Base-by-base conservation (phyloP, 2,329 filamentous ascomycete genomes). In the Acephala macrosclerotiorum region DNA sequence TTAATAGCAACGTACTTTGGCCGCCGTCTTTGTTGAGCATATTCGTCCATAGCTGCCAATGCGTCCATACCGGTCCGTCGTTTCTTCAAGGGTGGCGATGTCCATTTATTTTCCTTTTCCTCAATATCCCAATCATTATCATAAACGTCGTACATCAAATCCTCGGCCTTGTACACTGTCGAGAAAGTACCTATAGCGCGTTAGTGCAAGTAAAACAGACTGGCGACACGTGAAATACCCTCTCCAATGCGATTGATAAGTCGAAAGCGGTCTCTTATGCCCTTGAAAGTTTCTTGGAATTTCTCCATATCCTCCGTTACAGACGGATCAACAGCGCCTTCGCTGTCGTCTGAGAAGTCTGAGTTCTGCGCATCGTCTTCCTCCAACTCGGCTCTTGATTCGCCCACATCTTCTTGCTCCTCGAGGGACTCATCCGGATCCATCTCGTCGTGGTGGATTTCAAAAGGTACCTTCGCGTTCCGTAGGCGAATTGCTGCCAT, bases 91-190 rank as follows among this genome's bases (percentile, higher is more conserved):
- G 89, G 87, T n/a, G 89, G 91, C n/a, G 88, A 86, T 22, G 84
- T 83, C 87, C 89, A 94, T 73, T 88, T 86, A 63, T 88, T 85
- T 49, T 89, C 88, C 70, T 85, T 78, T 69, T 86, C 84, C 65
- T 89, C 89, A 45, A 91, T 78, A 75, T 98, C 94, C 94, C 95
- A 98, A 70, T 90, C 87, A 76, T 97, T 97, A 69, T 91, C 83
- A 79, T 93, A 96, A 66, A 86, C 83, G 70, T 96, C 87, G 77
- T 97, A 97, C 63, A 91, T 84, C 29, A 98, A 81, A 77, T 99
- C 96, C 79, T 98, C 94, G 22, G 96, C 96, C 79, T 99, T 99
- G 85, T 99, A 99, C 14, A 99, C 96, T 1, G 96, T 98, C 0
- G 96, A 98, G 77, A 99, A 99, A 1, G 96, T 99, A 65, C 96